These are phyloP conservation scores for Coemansia sp. DNA, from an alignment of 192 early-diverging fungal species.

Conservation along the genomic window DNA sequence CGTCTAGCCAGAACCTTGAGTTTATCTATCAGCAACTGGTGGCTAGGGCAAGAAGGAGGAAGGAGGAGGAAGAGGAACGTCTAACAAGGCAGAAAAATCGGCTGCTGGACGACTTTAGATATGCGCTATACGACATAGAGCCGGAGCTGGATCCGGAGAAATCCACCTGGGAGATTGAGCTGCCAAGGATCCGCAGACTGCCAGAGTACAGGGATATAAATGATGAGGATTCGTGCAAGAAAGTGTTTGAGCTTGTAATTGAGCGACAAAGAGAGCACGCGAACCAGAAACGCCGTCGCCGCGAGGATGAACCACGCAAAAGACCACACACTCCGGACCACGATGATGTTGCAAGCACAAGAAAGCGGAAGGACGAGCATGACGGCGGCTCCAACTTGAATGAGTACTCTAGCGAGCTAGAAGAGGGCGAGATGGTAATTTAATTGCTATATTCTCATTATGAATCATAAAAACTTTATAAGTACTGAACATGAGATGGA, in stretches of 20 bases:
- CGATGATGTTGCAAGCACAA: background rate
- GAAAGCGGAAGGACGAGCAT: background rate
- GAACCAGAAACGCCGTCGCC: conserved; percentile 11
- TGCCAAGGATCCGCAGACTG: conserved; percentile 17
- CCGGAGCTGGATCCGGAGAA: conserved; percentile 61
- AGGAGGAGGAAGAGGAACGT: conserved; percentile 72
- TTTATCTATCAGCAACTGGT: conserved; percentile 57
- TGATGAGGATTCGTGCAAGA: conserved; percentile 62
- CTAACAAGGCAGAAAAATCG: conserved; percentile 68
- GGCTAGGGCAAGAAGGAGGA: conserved; percentile 58
- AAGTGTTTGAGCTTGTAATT: conserved; percentile 75
- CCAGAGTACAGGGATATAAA: conserved; percentile 70
- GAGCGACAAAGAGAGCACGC: conserved; percentile 60
- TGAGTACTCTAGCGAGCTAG: conserved; percentile 28
- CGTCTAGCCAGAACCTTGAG: conserved; percentile 9
- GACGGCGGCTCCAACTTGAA: background rate
- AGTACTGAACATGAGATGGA: background rate
- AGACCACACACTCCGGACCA: conserved; percentile 32
- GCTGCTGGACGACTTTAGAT: conserved; percentile 77
- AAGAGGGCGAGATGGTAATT: conserved; percentile 48
- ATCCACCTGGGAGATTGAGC: conserved; percentile 69
- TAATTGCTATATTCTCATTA: background rate
- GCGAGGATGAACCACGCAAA: conserved; percentile 22
- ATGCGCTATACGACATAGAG: conserved; percentile 65
- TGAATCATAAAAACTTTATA: background rate